Evolutionary conservation across 2,329 filamentous ascomycete genomes (phyloP), one percentile per base, ranked within the genome.

Genomic region (Pezicula carpinea): DNA sequence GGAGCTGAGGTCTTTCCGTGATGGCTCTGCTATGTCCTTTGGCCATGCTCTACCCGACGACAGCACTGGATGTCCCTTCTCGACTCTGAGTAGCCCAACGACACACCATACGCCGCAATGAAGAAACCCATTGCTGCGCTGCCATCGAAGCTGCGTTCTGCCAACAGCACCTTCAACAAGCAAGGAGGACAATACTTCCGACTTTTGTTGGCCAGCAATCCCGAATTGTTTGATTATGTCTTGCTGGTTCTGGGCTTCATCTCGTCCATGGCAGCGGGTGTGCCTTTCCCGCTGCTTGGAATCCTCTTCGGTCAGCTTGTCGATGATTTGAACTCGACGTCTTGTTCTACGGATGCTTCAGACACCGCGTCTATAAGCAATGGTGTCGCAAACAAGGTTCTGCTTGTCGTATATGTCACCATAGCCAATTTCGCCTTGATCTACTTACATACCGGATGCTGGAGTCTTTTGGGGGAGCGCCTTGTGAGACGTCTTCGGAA

Each of bases 221-320:
- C 54, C 18, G 45, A 47, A 19, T 15, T 33, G 18, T 32, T 47
- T 29, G 66, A 69, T 48, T 48, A 62, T 39, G 31, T 52, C 15
- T 56, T 67, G 14, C 57, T 74, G 34, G 47, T 67, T 42, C 56
- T 64, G 39, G 74, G 72, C 47, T 56, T 59, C 47, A 45, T 74
- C 26, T 66, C 67, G 44, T 73, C 78, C 46, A 75, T 77, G 31
- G 76, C 70, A 18, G 73, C 79, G 14, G 80, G 80, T 44, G 70
- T 81, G 3, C 80, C 81, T 0, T 83, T 83, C 51, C 81, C 81
- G 11, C 65, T 85, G 14, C 74, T 84, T 57, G 80, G 77, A 48
- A 79, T 85, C 52, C 66, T 85, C 40, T 84, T 85, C 54, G 81
- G 82, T 52, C 69, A 84, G 61, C 73, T 85, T 8, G 69, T 85